These are phyloP conservation scores for Debaryomycetaceae sp. DNA, from an alignment of 1,139 yeast genomes.

Conservation along the genomic window DNA sequence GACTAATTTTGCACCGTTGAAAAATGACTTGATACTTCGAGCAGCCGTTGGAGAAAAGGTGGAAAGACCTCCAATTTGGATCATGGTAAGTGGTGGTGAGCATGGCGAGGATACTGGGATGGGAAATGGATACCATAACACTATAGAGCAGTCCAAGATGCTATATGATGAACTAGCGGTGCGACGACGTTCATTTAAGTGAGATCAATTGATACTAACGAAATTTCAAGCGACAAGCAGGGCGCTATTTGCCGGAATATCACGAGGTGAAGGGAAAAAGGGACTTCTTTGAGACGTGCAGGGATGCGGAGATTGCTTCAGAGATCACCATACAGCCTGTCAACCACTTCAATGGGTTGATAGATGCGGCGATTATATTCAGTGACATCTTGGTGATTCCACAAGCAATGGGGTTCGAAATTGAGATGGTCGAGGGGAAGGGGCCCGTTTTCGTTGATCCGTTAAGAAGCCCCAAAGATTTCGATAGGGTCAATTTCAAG, in stretches of 20 bases:
- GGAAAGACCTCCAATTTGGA: conserved; percentile 98
- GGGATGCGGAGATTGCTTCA: conserved; percentile 90
- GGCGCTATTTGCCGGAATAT: conserved; percentile 87
- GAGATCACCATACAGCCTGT: conserved; percentile 95
- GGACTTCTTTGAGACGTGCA: conserved; percentile 90
- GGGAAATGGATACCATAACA: too few species aligned
- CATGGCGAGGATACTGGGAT: too few species aligned
- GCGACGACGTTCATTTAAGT: not conserved
- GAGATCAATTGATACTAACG: conserved; percentile 9
- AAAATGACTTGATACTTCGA: conserved; percentile 84
- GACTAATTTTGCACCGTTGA: conserved; percentile 59
- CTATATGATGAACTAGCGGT: too few species aligned
- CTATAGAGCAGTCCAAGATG: too few species aligned
- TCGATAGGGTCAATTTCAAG: conserved; percentile 53
- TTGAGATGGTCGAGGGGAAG: conserved; percentile 88
- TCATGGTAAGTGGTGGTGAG: conserved; percentile 59
- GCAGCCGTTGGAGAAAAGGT: conserved; percentile 82
- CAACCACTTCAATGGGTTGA: conserved; percentile 79
- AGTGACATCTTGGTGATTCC: conserved; percentile 95
- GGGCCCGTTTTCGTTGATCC: conserved; percentile 96
- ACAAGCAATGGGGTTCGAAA: conserved; percentile 96
- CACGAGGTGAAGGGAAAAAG: conserved; percentile 82
- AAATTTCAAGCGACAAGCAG: conserved; percentile 66
- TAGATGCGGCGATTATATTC: conserved; percentile 96
- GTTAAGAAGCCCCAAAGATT: conserved; percentile 67